Evolutionary conservation across 1,284 basidiomycete species (phyloP), one percentile per base, ranked within the genome.

Genomic region (Pseudozyma pruni): DNA sequence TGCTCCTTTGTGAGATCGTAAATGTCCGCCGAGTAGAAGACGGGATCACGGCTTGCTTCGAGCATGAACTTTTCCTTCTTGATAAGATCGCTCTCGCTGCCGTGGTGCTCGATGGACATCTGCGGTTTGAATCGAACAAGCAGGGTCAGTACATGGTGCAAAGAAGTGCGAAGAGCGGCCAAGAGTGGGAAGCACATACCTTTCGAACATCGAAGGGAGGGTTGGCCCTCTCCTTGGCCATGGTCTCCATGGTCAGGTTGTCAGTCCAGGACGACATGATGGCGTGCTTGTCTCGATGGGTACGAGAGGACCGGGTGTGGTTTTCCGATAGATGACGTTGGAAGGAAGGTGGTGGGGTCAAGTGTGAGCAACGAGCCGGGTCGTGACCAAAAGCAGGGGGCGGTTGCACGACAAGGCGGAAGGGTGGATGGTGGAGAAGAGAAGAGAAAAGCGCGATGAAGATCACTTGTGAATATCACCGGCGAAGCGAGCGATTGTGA

Each of bases 1-100:
- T 87, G 83, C 48, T 86, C 86, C 78, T 86, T 87, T 35, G 84
- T 83, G 11, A 87, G 76, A 75, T 87, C 87, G 73, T 87, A 86
- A 48, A 87, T 85, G 80, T 87, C 86, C 39, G 82, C 83, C 25
- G 85, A 81, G 73, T 84, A 83, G 83, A 86, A 86, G n/a, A 84
- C 83, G 8, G 85, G 85, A 74, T 86, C 84, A 35, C 86, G 81
- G 16, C 85, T 84, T 48, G 85, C 82, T 78, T 86, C 86, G 20
- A 83, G 83, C 85, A 86, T 86, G 75, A 79, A 76, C 41, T 76
- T 75, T 47, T 67, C 69, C 62, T 81, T 79, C 62, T 83, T 83
- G 41, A 82, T 64, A 10, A 83, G 78, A 58, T 75, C 71, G 32
- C 60, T 60, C 54, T 83, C 71, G 27, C 79, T 81, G 19, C 83